Percentiles rank a stretch among this genome's conserved stretches.
These are phyloP conservation scores for Spongispora temasekensis DNA, from an alignment of 1,284 basidiomycete species.

Conservation along the genomic window DNA sequence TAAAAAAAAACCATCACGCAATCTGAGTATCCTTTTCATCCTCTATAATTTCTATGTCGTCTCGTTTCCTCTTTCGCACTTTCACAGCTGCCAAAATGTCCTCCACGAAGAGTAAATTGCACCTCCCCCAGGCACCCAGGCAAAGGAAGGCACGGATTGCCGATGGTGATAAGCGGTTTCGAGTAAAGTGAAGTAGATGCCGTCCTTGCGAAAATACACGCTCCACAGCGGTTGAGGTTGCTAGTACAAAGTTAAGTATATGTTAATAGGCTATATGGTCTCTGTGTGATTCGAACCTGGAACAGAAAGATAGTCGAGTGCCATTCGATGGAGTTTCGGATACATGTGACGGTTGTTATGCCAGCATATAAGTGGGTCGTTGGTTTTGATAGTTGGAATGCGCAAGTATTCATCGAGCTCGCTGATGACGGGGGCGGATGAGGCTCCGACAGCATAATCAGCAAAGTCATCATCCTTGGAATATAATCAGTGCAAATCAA, in stretches of 20 bases:
- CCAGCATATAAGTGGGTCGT: neutral
- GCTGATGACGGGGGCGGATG: neutral
- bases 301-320: neutral
- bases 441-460: neutral
- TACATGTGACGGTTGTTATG: neutral
- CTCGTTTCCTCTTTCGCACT: neutral
- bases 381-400: neutral
- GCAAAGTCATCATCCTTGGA: neutral
- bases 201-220: neutral
- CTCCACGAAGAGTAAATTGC: neutral
- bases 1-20: neutral
- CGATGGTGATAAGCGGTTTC: neutral
- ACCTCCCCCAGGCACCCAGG: neutral
- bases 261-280: neutral
- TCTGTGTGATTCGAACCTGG: neutral
- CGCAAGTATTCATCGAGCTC: neutral
- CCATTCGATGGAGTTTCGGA: neutral
- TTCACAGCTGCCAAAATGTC: neutral
- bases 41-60: neutral
- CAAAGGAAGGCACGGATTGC: constrained; percentile 1
- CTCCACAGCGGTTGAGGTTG: neutral
- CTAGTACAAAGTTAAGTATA: neutral
- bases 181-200: neutral
- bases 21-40: neutral
- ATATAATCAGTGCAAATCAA: neutral